Evolutionary conservation across 768 basidiomycete species (phyloP).

Genomic region (Naematelia encephala): DNA sequence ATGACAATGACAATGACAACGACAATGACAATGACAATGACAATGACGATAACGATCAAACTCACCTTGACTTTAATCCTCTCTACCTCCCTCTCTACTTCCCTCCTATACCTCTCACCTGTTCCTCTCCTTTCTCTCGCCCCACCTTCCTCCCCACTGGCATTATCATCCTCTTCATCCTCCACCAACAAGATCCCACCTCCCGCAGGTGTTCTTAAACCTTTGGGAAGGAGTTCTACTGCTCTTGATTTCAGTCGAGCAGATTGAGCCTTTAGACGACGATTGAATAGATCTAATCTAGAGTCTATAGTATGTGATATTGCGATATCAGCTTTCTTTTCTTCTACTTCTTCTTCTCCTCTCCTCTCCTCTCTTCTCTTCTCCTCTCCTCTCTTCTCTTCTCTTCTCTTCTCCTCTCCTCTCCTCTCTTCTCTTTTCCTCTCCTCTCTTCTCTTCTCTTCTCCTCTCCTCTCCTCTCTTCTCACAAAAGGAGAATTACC

Average conservation of each 20-base stretch:
- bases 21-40: too few species aligned
- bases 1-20: too few species aligned
- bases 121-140: conserved; percentile 56
- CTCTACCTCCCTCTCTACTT: conserved; percentile 80
- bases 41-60: too few species aligned
- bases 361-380: too few species aligned
- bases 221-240: conserved; percentile 70
- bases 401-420: too few species aligned
- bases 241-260: conserved; percentile 77
- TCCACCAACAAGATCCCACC: conserved; percentile 30
- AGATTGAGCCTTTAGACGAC: conserved; percentile 79
- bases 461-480: too few species aligned
- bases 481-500: too few species aligned
- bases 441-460: too few species aligned
- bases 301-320: conserved; percentile 58
- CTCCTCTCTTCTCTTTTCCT: too few species aligned
- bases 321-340: not conserved
- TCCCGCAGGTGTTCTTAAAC: conserved; percentile 41
- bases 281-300: conserved; percentile 59
- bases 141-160: conserved; percentile 5
- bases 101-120: conserved; percentile 66
- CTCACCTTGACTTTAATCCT: conserved; percentile 78
- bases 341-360: not conserved
- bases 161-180: conserved; percentile 16
- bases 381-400: too few species aligned